Percentiles rank a stretch among this genome's conserved stretches.
phyloP scores from a whole-genome alignment of 108 stramenopile genomes.

The Conticribra weissflogii region DNA sequence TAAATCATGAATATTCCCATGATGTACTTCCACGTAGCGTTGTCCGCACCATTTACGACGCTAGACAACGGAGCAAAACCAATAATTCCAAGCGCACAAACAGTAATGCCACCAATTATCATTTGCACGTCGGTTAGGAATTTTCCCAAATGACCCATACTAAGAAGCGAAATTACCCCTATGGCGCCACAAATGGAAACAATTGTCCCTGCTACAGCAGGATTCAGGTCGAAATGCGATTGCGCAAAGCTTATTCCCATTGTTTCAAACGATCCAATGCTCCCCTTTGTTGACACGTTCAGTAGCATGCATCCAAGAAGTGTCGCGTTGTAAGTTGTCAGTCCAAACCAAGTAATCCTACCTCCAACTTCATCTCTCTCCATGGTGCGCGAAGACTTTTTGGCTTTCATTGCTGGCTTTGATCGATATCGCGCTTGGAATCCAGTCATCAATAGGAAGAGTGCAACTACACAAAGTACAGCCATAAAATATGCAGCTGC shows the following conservation, averaged over 20 bases:
- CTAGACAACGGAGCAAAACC: slow-evolving; percentile 48
- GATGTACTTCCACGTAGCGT: slow-evolving; percentile 60
- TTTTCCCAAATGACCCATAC: slow-evolving; percentile 65
- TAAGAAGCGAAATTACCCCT: slow-evolving; percentile 79
- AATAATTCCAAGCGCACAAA: slow-evolving; percentile 63
- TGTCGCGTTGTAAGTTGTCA: slow-evolving; percentile 74
- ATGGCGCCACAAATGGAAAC: slow-evolving; percentile 77
- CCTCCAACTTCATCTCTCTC: slow-evolving; percentile 72
- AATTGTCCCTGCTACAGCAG: slow-evolving; percentile 65
- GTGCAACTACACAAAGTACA: slow-evolving; percentile 40
- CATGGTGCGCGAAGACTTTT: slow-evolving; percentile 49
- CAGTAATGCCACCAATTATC: slow-evolving; percentile 81
- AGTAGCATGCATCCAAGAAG: slow-evolving; percentile 84
- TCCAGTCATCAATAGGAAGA: slow-evolving; percentile 50
- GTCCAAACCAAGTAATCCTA: slow-evolving; percentile 50
- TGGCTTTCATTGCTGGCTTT: slow-evolving; percentile 37
- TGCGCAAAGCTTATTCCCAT: slow-evolving; percentile 82
- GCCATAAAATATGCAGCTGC: slow-evolving; percentile 84
- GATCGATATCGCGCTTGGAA: slow-evolving; percentile 71
- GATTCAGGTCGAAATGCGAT: slow-evolving; percentile 69
- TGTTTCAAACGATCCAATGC: slow-evolving; percentile 92
- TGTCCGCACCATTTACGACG: slow-evolving; percentile 49
- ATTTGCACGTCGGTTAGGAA: slow-evolving; percentile 85
- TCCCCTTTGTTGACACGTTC: slow-evolving; percentile 90
- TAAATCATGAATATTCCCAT: slow-evolving; percentile 93